These are phyloP conservation scores for Oenanthe javanica DNA, from an alignment of 140 eudicot genomes.

Conservation along the genomic window DNA sequence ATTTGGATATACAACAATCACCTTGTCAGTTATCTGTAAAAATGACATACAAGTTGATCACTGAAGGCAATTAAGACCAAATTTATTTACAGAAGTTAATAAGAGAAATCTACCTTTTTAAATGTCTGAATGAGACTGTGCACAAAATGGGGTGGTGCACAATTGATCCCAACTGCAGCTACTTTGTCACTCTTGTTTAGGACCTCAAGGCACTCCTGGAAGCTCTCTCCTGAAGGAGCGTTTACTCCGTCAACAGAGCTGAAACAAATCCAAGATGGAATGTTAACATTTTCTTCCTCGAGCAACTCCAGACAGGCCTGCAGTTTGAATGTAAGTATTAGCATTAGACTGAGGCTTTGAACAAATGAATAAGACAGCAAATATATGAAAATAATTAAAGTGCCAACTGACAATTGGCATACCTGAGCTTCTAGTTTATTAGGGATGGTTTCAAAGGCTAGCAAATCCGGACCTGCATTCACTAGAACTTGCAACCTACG, in stretches of 20 bases:
- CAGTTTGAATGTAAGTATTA: conserved; percentile 4
- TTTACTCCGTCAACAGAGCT: conserved; percentile 70
- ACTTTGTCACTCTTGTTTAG: conserved; percentile 47
- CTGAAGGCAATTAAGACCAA: background rate
- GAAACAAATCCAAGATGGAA: conserved; percentile 84
- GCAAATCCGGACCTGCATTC: conserved; percentile 74
- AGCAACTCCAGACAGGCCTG: conserved; percentile 70
- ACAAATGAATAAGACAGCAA: background rate
- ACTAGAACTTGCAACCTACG: conserved; percentile 83
- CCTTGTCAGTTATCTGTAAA: conserved; percentile 52
- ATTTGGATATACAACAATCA: conserved; percentile 74
- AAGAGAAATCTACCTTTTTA: conserved; percentile 38
- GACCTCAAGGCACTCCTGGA: conserved; percentile 50
- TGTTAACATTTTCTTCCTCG: conserved; percentile 58
- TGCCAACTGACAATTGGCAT: background rate
- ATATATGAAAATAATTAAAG: background rate
- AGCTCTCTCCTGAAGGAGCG: conserved; percentile 78
- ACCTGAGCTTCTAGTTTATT: conserved; percentile 94
- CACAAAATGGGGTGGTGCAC: conserved; percentile 87
- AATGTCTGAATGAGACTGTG: conserved; percentile 51
- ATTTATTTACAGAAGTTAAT: background rate
- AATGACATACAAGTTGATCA: background rate
- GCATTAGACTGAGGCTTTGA: background rate
- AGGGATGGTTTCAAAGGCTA: conserved; percentile 93
- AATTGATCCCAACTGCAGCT: conserved; percentile 66